Percentiles rank a stretch among this genome's conserved stretches.
phyloP scores from a whole-genome alignment of 805 yeast genomes.

The Myxozyma kluyveri region DNA sequence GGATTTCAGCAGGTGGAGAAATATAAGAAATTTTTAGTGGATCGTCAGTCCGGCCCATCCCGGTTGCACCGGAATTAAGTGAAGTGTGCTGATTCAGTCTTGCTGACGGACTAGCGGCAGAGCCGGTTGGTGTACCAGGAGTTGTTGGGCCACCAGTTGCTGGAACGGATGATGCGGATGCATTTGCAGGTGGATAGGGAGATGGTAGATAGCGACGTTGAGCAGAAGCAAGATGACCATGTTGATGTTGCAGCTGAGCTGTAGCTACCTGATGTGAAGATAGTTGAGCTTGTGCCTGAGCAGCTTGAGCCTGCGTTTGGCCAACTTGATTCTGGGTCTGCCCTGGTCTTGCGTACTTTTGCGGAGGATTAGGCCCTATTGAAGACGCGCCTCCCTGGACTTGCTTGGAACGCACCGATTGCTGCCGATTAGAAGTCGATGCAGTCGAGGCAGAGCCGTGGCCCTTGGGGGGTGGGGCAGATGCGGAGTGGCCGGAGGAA shows the following conservation, averaged over 20 bases:
- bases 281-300: slow-evolving; percentile 3
- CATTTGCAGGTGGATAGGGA: slow-evolving; percentile 16
- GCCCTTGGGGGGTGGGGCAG: no score
- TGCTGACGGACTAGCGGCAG: slow-evolving; percentile 16
- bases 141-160: slow-evolving; percentile 11
- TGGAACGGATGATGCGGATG: not conserved
- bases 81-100: no score
- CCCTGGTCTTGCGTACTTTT: slow-evolving; percentile 14
- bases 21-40: slow-evolving; percentile 18
- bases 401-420: no score
- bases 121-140: slow-evolving; percentile 24
- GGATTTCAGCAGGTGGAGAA: slow-evolving; percentile 23
- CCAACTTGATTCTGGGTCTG: no score
- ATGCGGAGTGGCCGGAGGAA: no score
- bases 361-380: slow-evolving; percentile 11
- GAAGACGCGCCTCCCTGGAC: no score
- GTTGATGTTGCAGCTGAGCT: slow-evolving; percentile 11
- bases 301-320: slow-evolving; percentile 1
- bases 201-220: slow-evolving; percentile 26
- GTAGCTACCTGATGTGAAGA: no score
- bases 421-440: no score
- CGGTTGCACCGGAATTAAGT: not conserved
- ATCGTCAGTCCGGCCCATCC: slow-evolving; percentile 22
- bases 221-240: slow-evolving; percentile 4
- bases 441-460: no score